phyloP scores from a whole-genome alignment of 768 basidiomycete species.

The Myochromella boudieri region DNA sequence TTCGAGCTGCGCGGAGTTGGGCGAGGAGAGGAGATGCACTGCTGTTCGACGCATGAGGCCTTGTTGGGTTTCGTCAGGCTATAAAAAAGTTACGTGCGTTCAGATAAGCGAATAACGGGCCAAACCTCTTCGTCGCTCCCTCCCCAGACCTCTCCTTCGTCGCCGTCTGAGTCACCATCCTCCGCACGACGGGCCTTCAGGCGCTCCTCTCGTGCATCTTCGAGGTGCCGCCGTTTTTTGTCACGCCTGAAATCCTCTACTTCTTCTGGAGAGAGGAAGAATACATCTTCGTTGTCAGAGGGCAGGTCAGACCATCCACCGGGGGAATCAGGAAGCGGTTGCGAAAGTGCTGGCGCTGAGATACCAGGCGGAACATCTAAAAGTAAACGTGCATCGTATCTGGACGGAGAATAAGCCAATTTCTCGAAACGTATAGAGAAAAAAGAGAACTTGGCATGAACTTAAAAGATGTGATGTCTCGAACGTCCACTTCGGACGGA shows the following conservation, averaged over 20 bases:
- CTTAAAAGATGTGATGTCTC: slow-evolving; percentile 1
- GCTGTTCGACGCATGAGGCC: slow-evolving; percentile 79
- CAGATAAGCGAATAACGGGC: background rate
- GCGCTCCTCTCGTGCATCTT: slow-evolving; percentile 63
- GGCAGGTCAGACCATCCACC: slow-evolving; percentile 83
- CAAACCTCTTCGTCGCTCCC: slow-evolving; percentile 70
- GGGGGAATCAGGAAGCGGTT: slow-evolving; percentile 38
- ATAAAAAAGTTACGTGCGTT: slow-evolving; percentile 1
- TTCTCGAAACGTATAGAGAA: slow-evolving; percentile 17
- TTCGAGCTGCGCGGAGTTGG: slow-evolving; percentile 80
- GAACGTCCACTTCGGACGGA: no score
- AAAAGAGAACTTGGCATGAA: slow-evolving; percentile 23
- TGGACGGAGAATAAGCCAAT: slow-evolving; percentile 35
- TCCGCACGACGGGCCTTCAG: slow-evolving; percentile 53
- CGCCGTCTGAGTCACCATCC: slow-evolving; percentile 32
- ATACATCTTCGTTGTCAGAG: slow-evolving; percentile 83
- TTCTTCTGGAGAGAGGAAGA: slow-evolving; percentile 72
- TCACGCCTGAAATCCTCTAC: slow-evolving; percentile 63
- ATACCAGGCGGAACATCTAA: slow-evolving; percentile 47
- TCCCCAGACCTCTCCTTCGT: slow-evolving; percentile 48
- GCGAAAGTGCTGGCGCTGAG: slow-evolving; percentile 4
- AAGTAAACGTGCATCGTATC: slow-evolving; percentile 81
- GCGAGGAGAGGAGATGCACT: slow-evolving; percentile 61
- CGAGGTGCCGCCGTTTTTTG: slow-evolving; percentile 64
- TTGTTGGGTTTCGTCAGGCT: slow-evolving; percentile 62